Evolutionary conservation across 306 rosid species (phyloP).

Genomic region (Elaeagnus macrophylla): DNA sequence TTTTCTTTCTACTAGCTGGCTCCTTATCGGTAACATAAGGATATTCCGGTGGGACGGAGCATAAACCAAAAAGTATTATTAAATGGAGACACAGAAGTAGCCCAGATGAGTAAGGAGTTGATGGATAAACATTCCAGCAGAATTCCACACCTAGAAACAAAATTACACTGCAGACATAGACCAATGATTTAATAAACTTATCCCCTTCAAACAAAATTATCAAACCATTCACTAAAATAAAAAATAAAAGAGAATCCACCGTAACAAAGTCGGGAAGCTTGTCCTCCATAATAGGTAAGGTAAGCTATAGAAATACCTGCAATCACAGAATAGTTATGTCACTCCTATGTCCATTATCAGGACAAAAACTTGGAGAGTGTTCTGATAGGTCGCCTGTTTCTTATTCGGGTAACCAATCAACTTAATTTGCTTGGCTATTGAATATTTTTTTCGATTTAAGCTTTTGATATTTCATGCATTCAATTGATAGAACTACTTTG

Average conservation of each 20-base stretch:
- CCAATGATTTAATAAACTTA: conserved; percentile 10
- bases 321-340: conserved; percentile 1
- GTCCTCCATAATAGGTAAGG: conserved; percentile 88
- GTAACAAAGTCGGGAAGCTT: conserved; percentile 42
- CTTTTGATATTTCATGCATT: too few species aligned
- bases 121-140: conserved; percentile 90
- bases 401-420: too few species aligned
- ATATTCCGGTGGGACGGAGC: conserved; percentile 60
- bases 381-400: too few species aligned
- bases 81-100: conserved; percentile 61
- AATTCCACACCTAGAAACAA: conserved; percentile 73
- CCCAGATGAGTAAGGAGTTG: conserved; percentile 49
- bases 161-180: conserved; percentile 39
- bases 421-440: too few species aligned
- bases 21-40: conserved; percentile 41
- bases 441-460: too few species aligned
- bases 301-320: conserved; percentile 84
- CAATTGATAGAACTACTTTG: too few species aligned
- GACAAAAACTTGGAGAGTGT: too few species aligned
- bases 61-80: conserved; percentile 63
- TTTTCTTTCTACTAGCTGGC: conserved; percentile 29
- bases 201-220: neutral
- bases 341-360: too few species aligned
- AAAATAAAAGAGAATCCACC: conserved; percentile 32
- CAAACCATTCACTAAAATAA: neutral